A percentile compares a stretch with the other conserved stretches of the same genome.
phyloP scores from a whole-genome alignment of 257 asterid genomes.

The Plantago major region DNA sequence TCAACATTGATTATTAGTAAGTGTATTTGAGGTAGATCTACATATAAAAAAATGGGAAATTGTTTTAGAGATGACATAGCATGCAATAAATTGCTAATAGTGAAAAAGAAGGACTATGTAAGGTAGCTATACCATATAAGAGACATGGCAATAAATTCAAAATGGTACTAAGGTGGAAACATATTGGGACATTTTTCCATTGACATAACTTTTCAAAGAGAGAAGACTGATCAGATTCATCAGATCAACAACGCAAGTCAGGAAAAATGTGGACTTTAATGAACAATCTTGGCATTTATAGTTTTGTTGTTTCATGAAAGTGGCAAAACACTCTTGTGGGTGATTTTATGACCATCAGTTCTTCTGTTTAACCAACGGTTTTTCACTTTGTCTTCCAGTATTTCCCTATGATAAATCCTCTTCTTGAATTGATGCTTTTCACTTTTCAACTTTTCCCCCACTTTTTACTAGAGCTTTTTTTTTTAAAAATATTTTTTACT shows the following conservation, averaged over 20 bases:
- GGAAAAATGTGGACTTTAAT: conserved; percentile 7
- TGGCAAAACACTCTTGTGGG: conserved; percentile 1
- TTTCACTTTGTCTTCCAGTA: conserved; percentile 5
- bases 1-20: too few species aligned
- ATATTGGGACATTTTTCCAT: conserved; percentile 18
- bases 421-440: not conserved
- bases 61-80: too few species aligned
- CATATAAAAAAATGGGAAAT: too few species aligned
- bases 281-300: not conserved
- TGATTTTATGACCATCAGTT: conserved; percentile 10
- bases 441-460: not conserved
- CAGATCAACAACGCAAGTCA: conserved; percentile 12
- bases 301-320: conserved; percentile 19
- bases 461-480: not conserved
- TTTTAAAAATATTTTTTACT: too few species aligned
- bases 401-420: not conserved
- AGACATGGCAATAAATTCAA: conserved; percentile 28
- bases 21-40: not conserved
- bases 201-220: conserved; percentile 31
- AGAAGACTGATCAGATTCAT: conserved; percentile 9
- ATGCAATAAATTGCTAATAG: not conserved
- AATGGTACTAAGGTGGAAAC: conserved; percentile 21
- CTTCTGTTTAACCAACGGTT: conserved; percentile 15
- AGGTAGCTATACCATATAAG: not conserved
- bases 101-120: conserved; percentile 6